Evolutionary conservation across 2,329 filamentous ascomycete genomes (phyloP), one percentile per base, ranked within the genome.

Genomic region (Fusarium torreyae): DNA sequence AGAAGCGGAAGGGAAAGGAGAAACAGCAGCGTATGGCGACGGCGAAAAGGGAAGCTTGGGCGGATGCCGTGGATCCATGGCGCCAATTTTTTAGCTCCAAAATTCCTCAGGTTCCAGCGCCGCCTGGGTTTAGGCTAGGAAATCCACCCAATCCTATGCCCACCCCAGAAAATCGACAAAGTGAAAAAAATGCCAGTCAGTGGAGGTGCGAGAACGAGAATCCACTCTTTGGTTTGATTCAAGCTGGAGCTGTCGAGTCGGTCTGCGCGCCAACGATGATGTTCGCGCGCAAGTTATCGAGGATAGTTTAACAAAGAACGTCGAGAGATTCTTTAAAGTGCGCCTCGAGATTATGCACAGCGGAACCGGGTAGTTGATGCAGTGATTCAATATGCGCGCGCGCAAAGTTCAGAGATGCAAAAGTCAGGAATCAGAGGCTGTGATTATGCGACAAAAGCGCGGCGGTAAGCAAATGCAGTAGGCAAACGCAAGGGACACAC

Each of bases 71-170:
- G 69, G 73, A 75, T 75, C 73, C 73, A 74, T 74, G 66, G 73
- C 74, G 74, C 73, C 74, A 74, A 77, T 71, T 71, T 77, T 77
- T 78, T 76, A 79, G 77, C 76, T 77, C 74, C 66, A 76, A 72
- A 78, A 76, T 69, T 72, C 72, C 62, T 51, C 51, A 64, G 46
- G 58, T 63, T 65, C 52, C 58, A 48, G 46, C 58, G 49, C 53
- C 44, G 28, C 28, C 28, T 31, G 28, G 28, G 28, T 31, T 51
- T 13, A 38, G 54, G 26, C 38, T 38, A 17, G 31, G 38, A 39
- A 39, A 64, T 59, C 59, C 66, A 51, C 61, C 55, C 50, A 69
- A 74, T 66, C 66, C 61, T 69, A 68, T 72, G 65, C 66, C 71
- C 69, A 72, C 72, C 72, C 72, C 70, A 73, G 71, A 67, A 74